Base-by-base conservation (phyloP, 75 land plant genomes). In the Selaginella moellendorffii region DNA sequence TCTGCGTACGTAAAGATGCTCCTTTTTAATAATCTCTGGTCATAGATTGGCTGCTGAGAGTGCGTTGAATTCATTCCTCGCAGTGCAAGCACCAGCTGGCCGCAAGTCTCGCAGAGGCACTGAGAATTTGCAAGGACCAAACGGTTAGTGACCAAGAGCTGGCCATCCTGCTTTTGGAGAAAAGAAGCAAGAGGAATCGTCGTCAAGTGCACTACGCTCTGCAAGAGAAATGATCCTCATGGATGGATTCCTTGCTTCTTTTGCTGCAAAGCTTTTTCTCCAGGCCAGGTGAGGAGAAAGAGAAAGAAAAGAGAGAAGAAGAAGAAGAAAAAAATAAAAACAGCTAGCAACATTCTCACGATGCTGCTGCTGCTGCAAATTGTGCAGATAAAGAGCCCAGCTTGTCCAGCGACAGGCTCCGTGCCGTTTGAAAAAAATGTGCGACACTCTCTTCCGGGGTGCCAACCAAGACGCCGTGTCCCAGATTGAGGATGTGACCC, bases 71-170 rank as follows among this genome's bases (percentile, higher is more conserved):
- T 25, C 25, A 62, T 9, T 62, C 8, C 10, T 21, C 61, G 14
- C 20, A 92, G 95, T 93, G 98, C 69, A 93, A 93, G 80, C 98
- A 93, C 76, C 96, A 88, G 63, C 69, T 93, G 76, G 98, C 98
- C 30, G 96, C 98, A 27, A 82, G 83, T 65, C 75, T 93, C 20
- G 96, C 96, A 31, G 75, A 82, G 14, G 79, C 83, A 14, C 64
- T 83, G 10, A 83, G 77, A 28, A 62, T 71, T 1, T 82, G 75
- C 69, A 58, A 62, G 62, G 83, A 88, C 36, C 79, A 79, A 63
- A 69, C 71, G 51, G 78, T 93, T 2, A 61, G 85, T 63, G 98
- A 93, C 69, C 96, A 81, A 30, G 73, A 88, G 68, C 76, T 93
- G 8, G 90, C 98, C 0, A 1, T 85, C 1, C 51, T 84, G 63